Evolutionary conservation across 306 rosid genomes (phyloP).

Genomic region (Styphnolobium japonicum): DNA sequence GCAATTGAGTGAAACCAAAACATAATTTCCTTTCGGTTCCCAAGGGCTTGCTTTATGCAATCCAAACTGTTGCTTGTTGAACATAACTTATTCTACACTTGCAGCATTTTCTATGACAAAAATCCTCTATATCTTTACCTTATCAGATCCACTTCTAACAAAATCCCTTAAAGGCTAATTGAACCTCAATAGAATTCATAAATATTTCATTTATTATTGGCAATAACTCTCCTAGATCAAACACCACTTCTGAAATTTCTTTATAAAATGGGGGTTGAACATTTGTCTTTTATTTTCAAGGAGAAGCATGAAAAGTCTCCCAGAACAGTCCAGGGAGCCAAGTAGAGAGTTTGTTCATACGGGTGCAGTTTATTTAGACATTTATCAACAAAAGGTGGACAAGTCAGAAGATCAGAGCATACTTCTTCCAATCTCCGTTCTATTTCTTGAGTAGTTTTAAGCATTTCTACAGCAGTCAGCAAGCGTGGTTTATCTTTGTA

Average conservation of each 20-base stretch:
- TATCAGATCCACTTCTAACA: not conserved
- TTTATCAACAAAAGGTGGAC: not conserved
- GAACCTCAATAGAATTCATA: not conserved
- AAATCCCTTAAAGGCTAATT: not conserved
- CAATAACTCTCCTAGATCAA: not conserved
- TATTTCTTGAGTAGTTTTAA: constrained; percentile 77
- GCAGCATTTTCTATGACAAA: not conserved
- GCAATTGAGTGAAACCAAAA: too few relatives aligned
- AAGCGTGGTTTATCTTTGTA: constrained; percentile 90
- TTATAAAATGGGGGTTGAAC: not conserved
- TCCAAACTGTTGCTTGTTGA: too few relatives aligned
- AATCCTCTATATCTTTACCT: not conserved
- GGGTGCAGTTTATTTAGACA: not conserved
- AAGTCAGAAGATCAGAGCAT: constrained; percentile 26
- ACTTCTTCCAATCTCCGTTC: constrained; percentile 63
- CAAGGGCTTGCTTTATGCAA: too few relatives aligned
- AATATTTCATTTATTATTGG: not conserved
- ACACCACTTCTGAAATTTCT: not conserved
- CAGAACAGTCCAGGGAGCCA: not conserved
- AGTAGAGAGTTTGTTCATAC: not conserved
- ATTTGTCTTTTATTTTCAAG: not conserved
- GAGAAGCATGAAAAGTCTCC: not conserved
- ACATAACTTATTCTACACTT: not conserved
- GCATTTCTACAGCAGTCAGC: constrained; percentile 71
- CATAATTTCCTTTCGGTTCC: too few relatives aligned